Base-by-base conservation (phyloP, 2,329 filamentous ascomycete genomes). In the Cladosporium sp. region DNA sequence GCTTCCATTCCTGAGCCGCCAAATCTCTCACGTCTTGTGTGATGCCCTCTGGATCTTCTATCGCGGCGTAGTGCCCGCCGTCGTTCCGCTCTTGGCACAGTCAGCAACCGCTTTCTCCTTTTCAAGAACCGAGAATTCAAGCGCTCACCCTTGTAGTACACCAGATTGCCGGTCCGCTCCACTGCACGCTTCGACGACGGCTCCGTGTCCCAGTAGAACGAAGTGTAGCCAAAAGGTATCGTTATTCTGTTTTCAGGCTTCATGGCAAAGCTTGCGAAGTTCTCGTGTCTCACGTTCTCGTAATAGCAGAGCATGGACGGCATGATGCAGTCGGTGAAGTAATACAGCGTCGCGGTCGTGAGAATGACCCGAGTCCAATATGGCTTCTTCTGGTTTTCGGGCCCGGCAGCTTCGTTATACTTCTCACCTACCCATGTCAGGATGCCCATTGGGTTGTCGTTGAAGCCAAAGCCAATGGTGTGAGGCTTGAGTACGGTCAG, bases 401-500 rank as follows among this genome's bases (percentile, higher is more conserved):
- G 67, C 46, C 69, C 65, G 10, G 68, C 61, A 5, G 69, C 62
- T 58, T 73, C 70, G 33, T 68, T 59, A 53, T 71, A 71, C 60
- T 76, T 74, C 55, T 75, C 71, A 1, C 71, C 73, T 0, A 75
- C 63, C 58, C 70, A 75, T 45, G 70, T 68, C 60, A 75, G 64
- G 40, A 73, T 68, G 0, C 73, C 74, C 2, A 75, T 60, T 0
- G 72, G 74, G 46, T 70, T 73, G 53, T 75, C 73, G 22, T 71
- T 65, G 46, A 73, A 63, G 14, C 68, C 70, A 33, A 71, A 65
- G 2, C 71, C 71, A 16, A 76, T 69, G 0, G 71, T 75, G 38
- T 73, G 71, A 14, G 73, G 73, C 50, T 53, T 18, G 16, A 18
- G 19, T 9, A 9, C 3, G 18, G 19, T 19, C 31, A 35, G 19